Evolutionary conservation across 768 basidiomycete species (phyloP).

Genomic region (Russula compacta): DNA sequence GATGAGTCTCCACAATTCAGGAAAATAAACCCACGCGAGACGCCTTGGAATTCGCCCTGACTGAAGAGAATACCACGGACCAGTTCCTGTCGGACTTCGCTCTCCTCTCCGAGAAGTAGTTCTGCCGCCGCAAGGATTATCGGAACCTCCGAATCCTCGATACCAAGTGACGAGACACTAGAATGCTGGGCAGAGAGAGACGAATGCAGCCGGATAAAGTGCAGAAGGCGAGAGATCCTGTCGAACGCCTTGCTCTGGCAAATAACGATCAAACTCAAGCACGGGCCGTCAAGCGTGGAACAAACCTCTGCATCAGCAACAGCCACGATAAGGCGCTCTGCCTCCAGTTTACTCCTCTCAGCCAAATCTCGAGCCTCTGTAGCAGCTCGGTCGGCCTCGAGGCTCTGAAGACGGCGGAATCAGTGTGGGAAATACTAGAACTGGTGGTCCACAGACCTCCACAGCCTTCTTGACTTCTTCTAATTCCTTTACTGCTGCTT

Average conservation of each 20-base stretch:
- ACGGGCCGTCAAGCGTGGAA: neutral
- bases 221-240: conserved; percentile 44
- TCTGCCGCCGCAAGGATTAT: conserved; percentile 47
- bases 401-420: conserved; percentile 32
- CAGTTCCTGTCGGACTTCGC: conserved; percentile 39
- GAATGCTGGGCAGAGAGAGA: conserved; percentile 39
- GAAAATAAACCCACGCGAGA: conserved; percentile 45
- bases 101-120: conserved; percentile 47
- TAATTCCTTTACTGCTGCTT: conserved; percentile 73
- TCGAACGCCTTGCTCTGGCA: conserved; percentile 35
- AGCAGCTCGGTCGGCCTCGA: conserved; percentile 54
- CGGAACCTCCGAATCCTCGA: conserved; percentile 43
- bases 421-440: neutral
- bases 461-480: conserved; percentile 76
- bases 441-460: conserved; percentile 45
- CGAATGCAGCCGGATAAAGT: conserved; percentile 50
- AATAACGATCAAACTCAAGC: conserved; percentile 1
- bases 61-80: conserved; percentile 49
- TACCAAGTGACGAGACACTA: conserved; percentile 33
- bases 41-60: conserved; percentile 49
- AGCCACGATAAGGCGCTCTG: conserved; percentile 44
- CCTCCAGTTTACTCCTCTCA: conserved; percentile 49
- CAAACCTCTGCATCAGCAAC: conserved; percentile 52
- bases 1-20: neutral
- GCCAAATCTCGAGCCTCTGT: conserved; percentile 46